Percentiles rank a stretch among this genome's conserved stretches.
Conservation (phyloP, 495 filamentous ascomycete species). For the Tetracladium marchalianum region DNA sequence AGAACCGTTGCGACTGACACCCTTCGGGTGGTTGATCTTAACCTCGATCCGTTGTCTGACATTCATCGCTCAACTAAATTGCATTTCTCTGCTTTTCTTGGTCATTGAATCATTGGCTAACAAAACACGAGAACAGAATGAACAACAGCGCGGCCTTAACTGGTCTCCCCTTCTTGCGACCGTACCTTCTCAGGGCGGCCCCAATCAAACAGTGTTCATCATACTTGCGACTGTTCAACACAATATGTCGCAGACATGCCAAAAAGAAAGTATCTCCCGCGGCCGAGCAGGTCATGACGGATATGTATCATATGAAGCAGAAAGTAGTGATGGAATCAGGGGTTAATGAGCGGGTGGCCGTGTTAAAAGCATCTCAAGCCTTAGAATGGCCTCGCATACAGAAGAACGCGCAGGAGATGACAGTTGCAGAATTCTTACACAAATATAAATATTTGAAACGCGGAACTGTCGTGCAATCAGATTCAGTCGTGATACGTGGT, state of each 20-base stretch:
- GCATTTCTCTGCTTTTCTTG: constrained; percentile 1
- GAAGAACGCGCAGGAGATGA: constrained; percentile 12
- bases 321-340: neutral
- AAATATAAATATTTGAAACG: constrained; percentile 20
- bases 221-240: constrained; percentile 37
- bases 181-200: constrained; percentile 33
- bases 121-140: constrained; percentile 22
- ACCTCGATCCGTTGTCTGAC: constrained; percentile 36
- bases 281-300: neutral
- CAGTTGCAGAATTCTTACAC: constrained; percentile 13
- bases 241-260: constrained; percentile 7
- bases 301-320: neutral
- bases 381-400: constrained; percentile 43
- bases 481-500: constrained; percentile 33
- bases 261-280: neutral
- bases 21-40: constrained; percentile 50
- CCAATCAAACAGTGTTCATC: constrained; percentile 17
- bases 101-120: constrained; percentile 16
- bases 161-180: constrained; percentile 42
- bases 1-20: constrained; percentile 98
- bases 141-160: constrained; percentile 14
- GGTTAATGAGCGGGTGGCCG: constrained; percentile 31
- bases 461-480: constrained; percentile 16
- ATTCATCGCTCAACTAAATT: constrained; percentile 9
- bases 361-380: constrained; percentile 32